phyloP scores from a whole-genome alignment of 2,329 filamentous ascomycete species.

The Fusarium fracticaudum region DNA sequence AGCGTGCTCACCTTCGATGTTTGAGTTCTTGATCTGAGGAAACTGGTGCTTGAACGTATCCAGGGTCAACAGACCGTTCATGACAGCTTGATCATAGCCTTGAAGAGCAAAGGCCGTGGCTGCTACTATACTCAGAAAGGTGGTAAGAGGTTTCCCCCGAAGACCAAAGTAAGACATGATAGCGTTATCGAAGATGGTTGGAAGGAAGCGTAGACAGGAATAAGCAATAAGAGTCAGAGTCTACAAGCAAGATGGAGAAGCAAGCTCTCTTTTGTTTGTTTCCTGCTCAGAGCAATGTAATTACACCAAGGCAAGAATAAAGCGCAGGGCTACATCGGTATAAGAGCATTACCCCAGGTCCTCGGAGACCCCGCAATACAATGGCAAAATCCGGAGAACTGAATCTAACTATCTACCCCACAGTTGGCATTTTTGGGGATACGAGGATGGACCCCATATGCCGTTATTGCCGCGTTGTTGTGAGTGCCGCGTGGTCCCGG shows the following conservation, averaged over 20 bases:
- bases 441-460: background rate
- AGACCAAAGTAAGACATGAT: background rate
- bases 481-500: background rate
- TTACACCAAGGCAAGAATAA: rapidly evolving
- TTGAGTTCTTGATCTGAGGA: background rate
- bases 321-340: too few relatives aligned
- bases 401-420: background rate
- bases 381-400: too few relatives aligned
- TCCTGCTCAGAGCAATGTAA: background rate
- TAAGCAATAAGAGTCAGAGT: rapidly evolving
- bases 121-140: background rate
- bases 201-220: too few relatives aligned
- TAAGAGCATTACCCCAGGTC: background rate
- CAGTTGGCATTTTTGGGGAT: background rate
- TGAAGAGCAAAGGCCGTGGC: background rate
- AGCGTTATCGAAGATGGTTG: rapidly evolving
- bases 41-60: background rate
- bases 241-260: background rate
- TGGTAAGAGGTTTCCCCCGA: background rate
- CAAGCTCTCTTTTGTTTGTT: rapidly evolving
- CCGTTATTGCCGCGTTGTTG: background rate
- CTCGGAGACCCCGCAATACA: background rate
- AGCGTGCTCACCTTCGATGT: background rate
- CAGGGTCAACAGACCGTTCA: background rate
- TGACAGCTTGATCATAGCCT: background rate